Conservation (phyloP, 345 rosid genomes). For the Populus simonii region DNA sequence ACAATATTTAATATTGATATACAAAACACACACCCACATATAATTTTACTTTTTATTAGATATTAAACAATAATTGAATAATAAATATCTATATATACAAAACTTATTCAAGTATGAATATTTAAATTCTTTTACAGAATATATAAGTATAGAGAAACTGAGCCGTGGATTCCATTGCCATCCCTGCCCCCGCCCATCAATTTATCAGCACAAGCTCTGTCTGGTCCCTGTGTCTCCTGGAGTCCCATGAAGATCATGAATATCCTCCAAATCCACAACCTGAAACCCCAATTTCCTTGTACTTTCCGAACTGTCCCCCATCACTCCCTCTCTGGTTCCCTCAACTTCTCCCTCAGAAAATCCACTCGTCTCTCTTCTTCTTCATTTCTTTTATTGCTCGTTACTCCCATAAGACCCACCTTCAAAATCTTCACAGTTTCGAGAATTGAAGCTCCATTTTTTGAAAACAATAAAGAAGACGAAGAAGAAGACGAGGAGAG, state of each 20-base stretch:
- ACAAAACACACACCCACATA: no score
- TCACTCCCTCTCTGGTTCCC: slow-evolving; percentile 7
- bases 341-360: slow-evolving; percentile 11
- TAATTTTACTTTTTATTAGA: no score
- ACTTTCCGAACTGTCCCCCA: slow-evolving; percentile 22
- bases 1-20: no score
- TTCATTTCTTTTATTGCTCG: neutral
- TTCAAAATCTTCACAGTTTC: slow-evolving; percentile 36
- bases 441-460: slow-evolving; percentile 27
- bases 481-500: slow-evolving; percentile 24
- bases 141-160: no score
- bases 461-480: slow-evolving; percentile 25
- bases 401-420: slow-evolving; percentile 25
- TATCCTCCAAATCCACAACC: slow-evolving; percentile 42
- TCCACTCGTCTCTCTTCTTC: slow-evolving; percentile 3
- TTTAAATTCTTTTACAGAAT: no score
- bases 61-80: no score
- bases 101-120: no score
- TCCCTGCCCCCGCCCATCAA: neutral
- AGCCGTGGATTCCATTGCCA: neutral
- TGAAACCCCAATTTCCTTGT: slow-evolving; percentile 22
- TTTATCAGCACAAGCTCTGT: neutral
- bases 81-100: no score
- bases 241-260: slow-evolving; percentile 24
- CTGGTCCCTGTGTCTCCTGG: no score